Conservation (phyloP, 306 rosid species). For the Malus orientalis region DNA sequence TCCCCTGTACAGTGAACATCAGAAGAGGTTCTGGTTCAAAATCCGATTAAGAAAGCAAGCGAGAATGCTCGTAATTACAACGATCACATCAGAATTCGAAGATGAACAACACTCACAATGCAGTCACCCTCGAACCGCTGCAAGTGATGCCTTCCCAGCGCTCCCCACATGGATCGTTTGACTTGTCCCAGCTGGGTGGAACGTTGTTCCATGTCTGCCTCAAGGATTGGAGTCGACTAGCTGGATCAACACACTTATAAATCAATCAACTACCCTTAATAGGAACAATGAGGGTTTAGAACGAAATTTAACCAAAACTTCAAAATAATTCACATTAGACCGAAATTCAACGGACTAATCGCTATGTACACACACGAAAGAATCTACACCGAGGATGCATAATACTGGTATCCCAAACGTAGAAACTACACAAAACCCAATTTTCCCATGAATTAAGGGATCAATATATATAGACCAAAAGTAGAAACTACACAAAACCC, state of each 20-base stretch:
- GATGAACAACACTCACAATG: conserved; percentile 45
- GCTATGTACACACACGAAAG: neutral
- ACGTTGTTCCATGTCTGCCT: conserved; percentile 48
- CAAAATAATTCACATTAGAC: neutral
- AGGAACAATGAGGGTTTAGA: neutral
- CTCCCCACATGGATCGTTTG: conserved; percentile 69
- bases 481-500: no score
- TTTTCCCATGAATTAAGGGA: neutral
- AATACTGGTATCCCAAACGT: neutral
- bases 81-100: neutral
- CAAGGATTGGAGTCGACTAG: conserved; percentile 45
- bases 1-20: conserved; percentile 35
- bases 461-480: neutral
- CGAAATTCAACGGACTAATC: neutral
- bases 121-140: conserved; percentile 66
- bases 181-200: conserved; percentile 82
- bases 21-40: neutral
- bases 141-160: conserved; percentile 90
- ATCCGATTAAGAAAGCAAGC: neutral
- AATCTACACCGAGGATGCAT: no score
- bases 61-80: neutral
- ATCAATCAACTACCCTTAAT: neutral
- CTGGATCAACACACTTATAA: conserved; percentile 35
- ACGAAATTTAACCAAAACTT: neutral
- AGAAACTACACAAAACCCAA: neutral